phyloP scores from a whole-genome alignment of 2,329 filamentous ascomycete genomes.

The Ophiognomonia clavigignenti-juglandacearum region DNA sequence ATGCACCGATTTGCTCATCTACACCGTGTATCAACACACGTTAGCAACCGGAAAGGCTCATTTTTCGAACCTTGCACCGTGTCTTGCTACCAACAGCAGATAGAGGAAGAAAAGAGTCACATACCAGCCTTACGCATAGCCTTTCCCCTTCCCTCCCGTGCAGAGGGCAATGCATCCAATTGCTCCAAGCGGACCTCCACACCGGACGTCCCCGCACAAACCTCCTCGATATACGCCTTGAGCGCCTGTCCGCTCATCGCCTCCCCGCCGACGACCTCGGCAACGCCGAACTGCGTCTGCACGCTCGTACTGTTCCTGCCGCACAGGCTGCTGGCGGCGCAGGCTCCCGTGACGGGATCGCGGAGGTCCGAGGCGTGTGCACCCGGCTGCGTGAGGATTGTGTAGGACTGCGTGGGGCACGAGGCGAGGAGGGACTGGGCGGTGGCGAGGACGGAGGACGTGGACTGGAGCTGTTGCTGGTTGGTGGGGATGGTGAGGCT shows the following conservation, averaged over 20 bases:
- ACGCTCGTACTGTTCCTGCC: constrained; percentile 25
- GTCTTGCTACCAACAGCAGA: constrained; percentile 18
- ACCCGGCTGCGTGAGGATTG: constrained; percentile 73
- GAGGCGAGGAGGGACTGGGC: constrained; percentile 50
- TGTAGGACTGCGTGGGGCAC: constrained; percentile 72
- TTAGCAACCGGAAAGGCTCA: too few species aligned
- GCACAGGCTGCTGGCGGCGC: constrained; percentile 51
- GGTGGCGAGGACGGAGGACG: constrained; percentile 35
- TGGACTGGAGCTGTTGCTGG: constrained; percentile 44
- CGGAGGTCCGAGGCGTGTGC: constrained; percentile 66
- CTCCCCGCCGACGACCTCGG: constrained; percentile 54
- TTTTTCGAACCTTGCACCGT: too few species aligned
- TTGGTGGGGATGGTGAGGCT: constrained; percentile 29
- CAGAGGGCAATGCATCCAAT: constrained; percentile 35
- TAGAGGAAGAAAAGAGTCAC: constrained; percentile 8
- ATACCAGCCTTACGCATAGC: constrained; percentile 45
- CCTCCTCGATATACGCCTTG: constrained; percentile 37
- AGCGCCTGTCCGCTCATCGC: constrained; percentile 38
- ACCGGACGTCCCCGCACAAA: constrained; percentile 36
- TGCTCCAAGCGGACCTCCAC: constrained; percentile 32
- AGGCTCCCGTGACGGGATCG: constrained; percentile 35
- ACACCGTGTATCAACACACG: constrained; percentile 20
- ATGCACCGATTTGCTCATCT: constrained; percentile 49
- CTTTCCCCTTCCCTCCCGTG: constrained; percentile 37
- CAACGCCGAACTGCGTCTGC: constrained; percentile 40